These are phyloP conservation scores for Mycena vitilis DNA, from an alignment of 768 basidiomycete genomes.

Conservation along the genomic window DNA sequence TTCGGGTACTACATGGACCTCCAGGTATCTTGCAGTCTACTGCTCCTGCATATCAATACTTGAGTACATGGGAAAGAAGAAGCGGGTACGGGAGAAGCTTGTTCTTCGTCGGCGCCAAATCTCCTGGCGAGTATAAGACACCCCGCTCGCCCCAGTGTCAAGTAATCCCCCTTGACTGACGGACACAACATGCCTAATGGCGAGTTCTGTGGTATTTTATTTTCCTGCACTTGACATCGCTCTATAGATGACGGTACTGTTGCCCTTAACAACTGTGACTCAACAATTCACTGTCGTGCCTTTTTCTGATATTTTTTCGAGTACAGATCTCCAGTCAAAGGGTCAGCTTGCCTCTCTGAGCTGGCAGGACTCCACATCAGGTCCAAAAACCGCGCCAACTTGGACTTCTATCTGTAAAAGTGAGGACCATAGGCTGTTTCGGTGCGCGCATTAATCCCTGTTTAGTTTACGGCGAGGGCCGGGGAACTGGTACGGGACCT, in stretches of 20 bases:
- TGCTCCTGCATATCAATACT: neutral
- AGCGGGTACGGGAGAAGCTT: slow-evolving; percentile 23
- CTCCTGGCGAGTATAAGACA: slow-evolving; percentile 16
- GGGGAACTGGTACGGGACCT: slow-evolving; percentile 61
- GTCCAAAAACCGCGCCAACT: slow-evolving; percentile 55
- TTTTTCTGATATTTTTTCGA: slow-evolving; percentile 10
- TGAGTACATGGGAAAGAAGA: slow-evolving; percentile 9
- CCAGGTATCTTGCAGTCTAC: too few species aligned
- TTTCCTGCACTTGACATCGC: slow-evolving; percentile 13
- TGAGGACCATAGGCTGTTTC: slow-evolving; percentile 41
- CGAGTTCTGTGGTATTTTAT: slow-evolving; percentile 6
- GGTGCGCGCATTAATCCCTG: slow-evolving; percentile 21
- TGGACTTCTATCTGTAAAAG: slow-evolving; percentile 76
- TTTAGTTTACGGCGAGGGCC: slow-evolving; percentile 64
- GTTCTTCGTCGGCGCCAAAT: slow-evolving; percentile 15
- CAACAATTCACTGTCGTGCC: slow-evolving; percentile 1
- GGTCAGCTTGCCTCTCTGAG: slow-evolving; percentile 57
- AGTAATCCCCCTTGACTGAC: neutral
- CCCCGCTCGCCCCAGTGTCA: neutral
- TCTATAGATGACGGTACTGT: slow-evolving; percentile 37
- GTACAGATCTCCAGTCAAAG: slow-evolving; percentile 65
- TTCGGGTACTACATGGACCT: too few species aligned
- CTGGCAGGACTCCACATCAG: slow-evolving; percentile 63
- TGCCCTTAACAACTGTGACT: slow-evolving; percentile 56
- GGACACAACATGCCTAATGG: slow-evolving; percentile 26